phyloP scores from a whole-genome alignment of 2,329 filamentous ascomycete species.

The Hypoxylon sp. region DNA sequence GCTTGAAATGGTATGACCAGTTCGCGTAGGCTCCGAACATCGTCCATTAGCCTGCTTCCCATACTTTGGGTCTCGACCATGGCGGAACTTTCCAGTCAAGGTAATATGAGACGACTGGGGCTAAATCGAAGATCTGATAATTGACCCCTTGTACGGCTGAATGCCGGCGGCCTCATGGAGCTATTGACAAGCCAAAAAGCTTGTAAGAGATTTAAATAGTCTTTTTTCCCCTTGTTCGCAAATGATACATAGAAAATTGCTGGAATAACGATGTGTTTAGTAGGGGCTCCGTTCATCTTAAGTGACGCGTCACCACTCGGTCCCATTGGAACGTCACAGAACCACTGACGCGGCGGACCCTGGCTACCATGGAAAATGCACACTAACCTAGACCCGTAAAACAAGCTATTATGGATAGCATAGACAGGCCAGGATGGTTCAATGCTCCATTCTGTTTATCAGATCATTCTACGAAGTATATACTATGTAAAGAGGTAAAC shows the following conservation, averaged over 20 bases:
- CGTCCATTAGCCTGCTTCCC: not conserved
- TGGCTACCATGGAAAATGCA: conserved; percentile 8
- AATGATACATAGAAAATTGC: not conserved
- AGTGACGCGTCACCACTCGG: conserved; percentile 26
- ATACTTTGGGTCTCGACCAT: not conserved
- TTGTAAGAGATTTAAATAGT: not conserved
- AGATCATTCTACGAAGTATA: not conserved
- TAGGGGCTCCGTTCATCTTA: conserved; percentile 4
- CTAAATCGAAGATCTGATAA: conserved; percentile 3
- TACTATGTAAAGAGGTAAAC: no score
- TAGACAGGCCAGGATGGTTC: not conserved
- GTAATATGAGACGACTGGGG: not conserved
- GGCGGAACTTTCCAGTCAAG: not conserved
- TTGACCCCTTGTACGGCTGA: not conserved
- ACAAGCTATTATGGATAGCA: not conserved
- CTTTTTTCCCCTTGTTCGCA: not conserved
- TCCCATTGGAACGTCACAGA: conserved; percentile 17
- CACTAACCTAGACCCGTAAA: not conserved
- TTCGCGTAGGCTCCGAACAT: not conserved
- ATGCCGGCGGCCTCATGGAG: not conserved
- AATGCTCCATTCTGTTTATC: not conserved
- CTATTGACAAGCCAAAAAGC: conserved; percentile 1
- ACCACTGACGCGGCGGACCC: conserved; percentile 23
- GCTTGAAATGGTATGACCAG: not conserved
- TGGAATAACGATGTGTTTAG: conserved; percentile 1